phyloP scores from a whole-genome alignment of 139 green algal species.

The Closterium sp. region DNA sequence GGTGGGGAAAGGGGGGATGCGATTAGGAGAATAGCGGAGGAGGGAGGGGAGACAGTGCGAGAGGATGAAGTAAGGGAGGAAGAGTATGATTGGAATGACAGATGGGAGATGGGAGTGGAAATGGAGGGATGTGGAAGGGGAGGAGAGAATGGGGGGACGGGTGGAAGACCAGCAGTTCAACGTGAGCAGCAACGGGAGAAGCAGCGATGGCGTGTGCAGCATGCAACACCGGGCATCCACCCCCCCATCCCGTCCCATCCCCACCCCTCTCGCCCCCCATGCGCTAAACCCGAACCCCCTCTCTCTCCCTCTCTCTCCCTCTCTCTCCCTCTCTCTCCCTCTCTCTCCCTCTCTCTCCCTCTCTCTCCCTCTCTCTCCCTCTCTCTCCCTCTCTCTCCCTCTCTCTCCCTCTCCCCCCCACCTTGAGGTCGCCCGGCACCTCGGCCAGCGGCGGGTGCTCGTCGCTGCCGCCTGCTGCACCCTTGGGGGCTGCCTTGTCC shows the following conservation, averaged over 20 bases:
- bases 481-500: constrained; percentile 2
- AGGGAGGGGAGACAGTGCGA: too few species aligned
- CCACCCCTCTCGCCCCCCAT: too few species aligned
- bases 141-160: background rate
- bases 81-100: too few species aligned
- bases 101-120: background rate
- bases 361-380: too few species aligned
- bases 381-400: too few species aligned
- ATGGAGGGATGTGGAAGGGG: background rate
- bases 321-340: too few species aligned
- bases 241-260: background rate
- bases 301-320: too few species aligned
- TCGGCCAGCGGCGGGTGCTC: background rate
- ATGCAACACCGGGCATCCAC: background rate
- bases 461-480: background rate
- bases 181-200: background rate
- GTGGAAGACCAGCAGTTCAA: background rate
- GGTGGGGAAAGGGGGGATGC: too few species aligned
- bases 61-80: too few species aligned
- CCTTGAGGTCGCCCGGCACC: background rate
- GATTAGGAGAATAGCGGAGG: too few species aligned
- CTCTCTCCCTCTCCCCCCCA: background rate
- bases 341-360: too few species aligned
- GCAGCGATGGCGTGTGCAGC: background rate
- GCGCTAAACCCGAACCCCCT: too few species aligned